These are phyloP conservation scores for Sonneratia alba DNA, from an alignment of 345 rosid genomes.

Conservation along the genomic window DNA sequence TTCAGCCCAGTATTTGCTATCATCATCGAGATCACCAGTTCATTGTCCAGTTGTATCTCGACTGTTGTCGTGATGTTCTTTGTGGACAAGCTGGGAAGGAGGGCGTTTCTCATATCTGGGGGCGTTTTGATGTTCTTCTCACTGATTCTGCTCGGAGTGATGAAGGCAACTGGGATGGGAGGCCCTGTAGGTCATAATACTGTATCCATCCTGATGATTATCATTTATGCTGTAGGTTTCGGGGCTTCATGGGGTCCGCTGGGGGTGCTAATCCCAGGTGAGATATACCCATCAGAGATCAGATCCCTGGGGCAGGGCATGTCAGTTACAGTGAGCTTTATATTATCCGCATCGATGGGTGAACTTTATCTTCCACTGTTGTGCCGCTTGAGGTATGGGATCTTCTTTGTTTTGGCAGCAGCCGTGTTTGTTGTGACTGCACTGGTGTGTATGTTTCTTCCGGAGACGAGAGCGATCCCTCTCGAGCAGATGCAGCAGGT, in stretches of 20 bases:
- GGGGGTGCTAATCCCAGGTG: constrained; percentile 46
- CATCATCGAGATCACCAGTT: constrained; percentile 43
- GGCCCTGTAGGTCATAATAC: constrained; percentile 26
- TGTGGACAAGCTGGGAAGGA: constrained; percentile 57
- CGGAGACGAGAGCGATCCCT: constrained; percentile 49
- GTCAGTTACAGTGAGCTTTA: constrained; percentile 32
- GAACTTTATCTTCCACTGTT: constrained; percentile 45
- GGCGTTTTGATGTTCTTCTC: constrained; percentile 54
- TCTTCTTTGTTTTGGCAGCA: constrained; percentile 41
- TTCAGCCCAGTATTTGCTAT: constrained; percentile 53
- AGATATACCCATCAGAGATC: constrained; percentile 46
- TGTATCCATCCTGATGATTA: constrained; percentile 28
- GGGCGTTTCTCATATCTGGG: constrained; percentile 48
- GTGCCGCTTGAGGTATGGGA: constrained; percentile 44
- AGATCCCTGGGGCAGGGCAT: constrained; percentile 49
- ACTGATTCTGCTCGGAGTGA: constrained; percentile 19
- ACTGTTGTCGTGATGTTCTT: constrained; percentile 32
- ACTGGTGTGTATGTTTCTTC: constrained; percentile 34
- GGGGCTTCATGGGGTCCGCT: constrained; percentile 67
- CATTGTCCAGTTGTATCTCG: constrained; percentile 47
- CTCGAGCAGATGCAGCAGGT: constrained; percentile 40
- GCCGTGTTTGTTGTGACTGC: constrained; percentile 41
- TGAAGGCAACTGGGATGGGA: constrained; percentile 30
- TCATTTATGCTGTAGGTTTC: constrained; percentile 48
- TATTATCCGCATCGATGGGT: constrained; percentile 30